Conservation (phyloP, 108 stramenopile genomes). For the Nitzschia sp. region DNA sequence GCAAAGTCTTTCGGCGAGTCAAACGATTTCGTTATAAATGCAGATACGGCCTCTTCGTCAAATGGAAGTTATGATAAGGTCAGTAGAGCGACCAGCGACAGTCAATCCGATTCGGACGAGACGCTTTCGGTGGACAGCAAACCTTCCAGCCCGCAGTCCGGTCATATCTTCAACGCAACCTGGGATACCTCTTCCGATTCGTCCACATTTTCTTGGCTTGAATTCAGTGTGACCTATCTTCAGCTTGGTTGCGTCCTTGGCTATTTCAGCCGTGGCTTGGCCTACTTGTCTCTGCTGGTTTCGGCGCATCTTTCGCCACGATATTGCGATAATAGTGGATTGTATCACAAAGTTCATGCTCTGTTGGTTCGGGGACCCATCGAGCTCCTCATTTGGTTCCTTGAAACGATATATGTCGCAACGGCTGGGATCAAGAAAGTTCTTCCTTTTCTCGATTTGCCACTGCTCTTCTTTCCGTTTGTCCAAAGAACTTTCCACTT, state of each 20-base stretch:
- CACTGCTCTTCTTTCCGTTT: conserved; percentile 86
- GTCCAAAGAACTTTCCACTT: conserved; percentile 75
- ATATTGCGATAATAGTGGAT: conserved; percentile 30
- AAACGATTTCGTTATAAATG: not conserved
- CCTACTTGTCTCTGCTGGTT: conserved; percentile 62
- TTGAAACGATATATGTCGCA: conserved; percentile 27
- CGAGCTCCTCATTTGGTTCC: conserved; percentile 31
- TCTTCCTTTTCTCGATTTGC: conserved; percentile 70
- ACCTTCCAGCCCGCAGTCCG: not conserved
- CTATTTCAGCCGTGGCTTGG: conserved; percentile 62
- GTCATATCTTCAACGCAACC: conserved; percentile 63
- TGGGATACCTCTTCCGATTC: conserved; percentile 63
- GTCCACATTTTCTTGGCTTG: conserved; percentile 71
- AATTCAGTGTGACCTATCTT: conserved; percentile 64
- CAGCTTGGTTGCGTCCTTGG: conserved; percentile 74
- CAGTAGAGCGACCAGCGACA: conserved; percentile 20
- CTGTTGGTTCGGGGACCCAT: conserved; percentile 53
- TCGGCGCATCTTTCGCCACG: conserved; percentile 57
- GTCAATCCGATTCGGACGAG: conserved; percentile 17
- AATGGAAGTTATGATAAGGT: conserved; percentile 29
- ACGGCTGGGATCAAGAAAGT: conserved; percentile 31
- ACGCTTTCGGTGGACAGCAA: conserved; percentile 2
- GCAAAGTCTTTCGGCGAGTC: conserved; percentile 49
- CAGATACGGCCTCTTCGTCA: conserved; percentile 10
- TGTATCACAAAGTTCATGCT: conserved; percentile 52